Percentiles rank a stretch among this genome's conserved stretches.
Conservation (phyloP, 257 asterid species). For the Eustoma russellianum region DNA sequence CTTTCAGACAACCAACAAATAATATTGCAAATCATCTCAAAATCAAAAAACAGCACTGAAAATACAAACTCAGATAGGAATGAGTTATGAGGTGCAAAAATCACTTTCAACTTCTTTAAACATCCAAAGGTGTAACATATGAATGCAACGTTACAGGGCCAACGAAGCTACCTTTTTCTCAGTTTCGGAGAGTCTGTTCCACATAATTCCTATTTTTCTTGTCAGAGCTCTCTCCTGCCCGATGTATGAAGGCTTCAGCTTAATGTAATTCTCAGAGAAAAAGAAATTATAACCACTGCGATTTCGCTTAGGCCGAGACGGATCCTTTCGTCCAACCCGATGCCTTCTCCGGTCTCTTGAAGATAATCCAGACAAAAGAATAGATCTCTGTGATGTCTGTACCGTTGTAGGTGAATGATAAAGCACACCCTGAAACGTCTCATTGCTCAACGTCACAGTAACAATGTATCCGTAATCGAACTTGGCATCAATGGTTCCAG, state of each 20-base stretch:
- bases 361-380: constrained; percentile 23
- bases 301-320: constrained; percentile 65
- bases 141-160: not conserved
- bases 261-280: constrained; percentile 76
- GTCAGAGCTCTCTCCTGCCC: constrained; percentile 86
- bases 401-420: constrained; percentile 47
- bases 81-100: not conserved
- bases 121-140: not conserved
- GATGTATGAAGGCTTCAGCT: constrained; percentile 63
- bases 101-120: not conserved
- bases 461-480: constrained; percentile 79
- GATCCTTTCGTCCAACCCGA: constrained; percentile 44
- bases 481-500: constrained; percentile 87
- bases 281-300: constrained; percentile 88
- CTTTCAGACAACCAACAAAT: no score
- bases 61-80: no score
- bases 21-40: no score
- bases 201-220: constrained; percentile 64
- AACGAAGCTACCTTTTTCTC: constrained; percentile 58
- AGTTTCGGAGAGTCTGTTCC: constrained; percentile 69
- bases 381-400: constrained; percentile 25
- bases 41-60: no score
- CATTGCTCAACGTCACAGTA: constrained; percentile 56
- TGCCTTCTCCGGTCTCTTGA: constrained; percentile 39
- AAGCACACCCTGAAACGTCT: constrained; percentile 70